These are phyloP conservation scores for Laetiporus sulphureus DNA, from an alignment of 1,284 basidiomycete species.

Conservation along the genomic window DNA sequence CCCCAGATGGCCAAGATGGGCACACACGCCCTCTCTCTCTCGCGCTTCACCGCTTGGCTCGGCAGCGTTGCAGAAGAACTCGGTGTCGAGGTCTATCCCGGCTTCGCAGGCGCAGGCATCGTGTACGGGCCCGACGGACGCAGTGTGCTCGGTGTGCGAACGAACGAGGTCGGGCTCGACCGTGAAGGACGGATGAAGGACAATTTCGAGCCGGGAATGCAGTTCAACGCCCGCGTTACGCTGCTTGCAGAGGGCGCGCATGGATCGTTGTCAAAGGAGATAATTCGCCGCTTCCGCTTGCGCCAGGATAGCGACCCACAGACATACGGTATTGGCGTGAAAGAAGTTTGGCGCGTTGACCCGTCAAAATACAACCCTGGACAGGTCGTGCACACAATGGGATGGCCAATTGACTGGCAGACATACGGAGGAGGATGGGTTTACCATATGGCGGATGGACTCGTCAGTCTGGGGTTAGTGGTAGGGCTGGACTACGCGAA, in stretches of 20 bases:
- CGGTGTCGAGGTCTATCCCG: conserved; percentile 96
- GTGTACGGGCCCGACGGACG: conserved; percentile 68
- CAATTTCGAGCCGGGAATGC: conserved; percentile 94
- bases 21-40: conserved; percentile 93
- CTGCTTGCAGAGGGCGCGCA: conserved; percentile 97
- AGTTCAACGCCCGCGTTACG: conserved; percentile 90
- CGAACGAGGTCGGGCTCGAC: conserved; percentile 94
- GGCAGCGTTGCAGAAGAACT: conserved; percentile 84
- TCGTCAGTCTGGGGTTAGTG: conserved; percentile 90
- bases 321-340: conserved; percentile 95
- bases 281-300: conserved; percentile 75
- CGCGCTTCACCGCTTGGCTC: conserved; percentile 87
- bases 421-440: conserved; percentile 95
- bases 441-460: conserved; percentile 94
- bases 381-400: conserved; percentile 88
- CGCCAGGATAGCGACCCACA: conserved; percentile 82
- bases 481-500: conserved; percentile 94
- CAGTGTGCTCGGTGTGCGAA: conserved; percentile 78
- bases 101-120: conserved; percentile 87
- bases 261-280: conserved; percentile 84
- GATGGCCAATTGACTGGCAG: conserved; percentile 83
- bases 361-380: conserved; percentile 76
- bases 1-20: conserved; percentile 96
- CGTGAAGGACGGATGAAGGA: conserved; percentile 77
- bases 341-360: conserved; percentile 95